Evolutionary conservation across 2,329 filamentous ascomycete genomes (phyloP).

Genomic region (Cercospora berteroae): DNA sequence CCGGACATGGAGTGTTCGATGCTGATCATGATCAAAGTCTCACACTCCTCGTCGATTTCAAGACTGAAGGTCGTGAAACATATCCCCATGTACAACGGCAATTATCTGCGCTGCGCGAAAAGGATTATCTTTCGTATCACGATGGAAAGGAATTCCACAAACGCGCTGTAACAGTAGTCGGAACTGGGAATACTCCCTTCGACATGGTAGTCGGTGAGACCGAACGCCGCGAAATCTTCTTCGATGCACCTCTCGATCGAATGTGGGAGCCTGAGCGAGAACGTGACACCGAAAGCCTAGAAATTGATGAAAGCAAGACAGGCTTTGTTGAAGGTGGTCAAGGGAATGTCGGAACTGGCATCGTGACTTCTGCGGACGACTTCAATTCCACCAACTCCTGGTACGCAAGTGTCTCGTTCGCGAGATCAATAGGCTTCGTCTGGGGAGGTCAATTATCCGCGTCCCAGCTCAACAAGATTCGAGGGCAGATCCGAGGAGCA

Average conservation of each 20-base stretch:
- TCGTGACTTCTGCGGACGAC: conserved; percentile 39
- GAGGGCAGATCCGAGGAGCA: conserved; percentile 54
- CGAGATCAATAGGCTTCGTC: conserved; percentile 48
- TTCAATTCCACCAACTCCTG: conserved; percentile 61
- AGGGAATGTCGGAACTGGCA: conserved; percentile 40
- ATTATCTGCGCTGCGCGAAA: conserved; percentile 58
- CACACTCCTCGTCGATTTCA: conserved; percentile 67
- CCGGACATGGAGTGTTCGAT: conserved; percentile 53
- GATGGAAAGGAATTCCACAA: conserved; percentile 51
- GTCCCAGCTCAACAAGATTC: conserved; percentile 48
- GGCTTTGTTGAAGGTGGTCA: conserved; percentile 38
- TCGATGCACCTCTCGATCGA: conserved; percentile 35
- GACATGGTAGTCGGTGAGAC: conserved; percentile 53
- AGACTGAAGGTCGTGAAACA: conserved; percentile 55
- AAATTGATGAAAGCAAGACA: neutral
- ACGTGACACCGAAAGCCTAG: neutral
- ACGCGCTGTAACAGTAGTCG: conserved; percentile 66
- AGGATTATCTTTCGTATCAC: conserved; percentile 53
- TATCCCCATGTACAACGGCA: conserved; percentile 56
- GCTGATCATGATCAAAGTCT: conserved; percentile 45
- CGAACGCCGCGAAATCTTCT: conserved; percentile 55
- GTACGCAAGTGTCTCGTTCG: conserved; percentile 64
- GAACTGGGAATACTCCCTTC: conserved; percentile 64
- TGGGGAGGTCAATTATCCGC: conserved; percentile 50
- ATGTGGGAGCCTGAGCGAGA: conserved; percentile 17